These are phyloP conservation scores for Aspergillus vadensis DNA, from an alignment of 2,329 filamentous ascomycete species.

Conservation along the genomic window DNA sequence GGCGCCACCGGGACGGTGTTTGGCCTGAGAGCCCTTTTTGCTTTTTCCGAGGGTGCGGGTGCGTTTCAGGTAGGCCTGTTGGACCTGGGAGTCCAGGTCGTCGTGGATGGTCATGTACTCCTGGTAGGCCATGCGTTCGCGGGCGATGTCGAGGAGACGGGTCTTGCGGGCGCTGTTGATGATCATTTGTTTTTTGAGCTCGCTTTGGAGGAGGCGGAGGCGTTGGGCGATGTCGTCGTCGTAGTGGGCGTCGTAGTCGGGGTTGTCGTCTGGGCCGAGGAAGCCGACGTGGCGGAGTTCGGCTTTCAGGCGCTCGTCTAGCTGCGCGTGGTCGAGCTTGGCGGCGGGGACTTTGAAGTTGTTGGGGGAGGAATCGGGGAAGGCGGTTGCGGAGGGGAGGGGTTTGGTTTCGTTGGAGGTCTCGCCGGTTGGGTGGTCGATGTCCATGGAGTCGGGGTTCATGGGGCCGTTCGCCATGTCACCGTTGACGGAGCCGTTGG, in stretches of 20 bases:
- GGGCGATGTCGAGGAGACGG: slow-evolving; percentile 80
- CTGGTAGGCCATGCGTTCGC: slow-evolving; percentile 92
- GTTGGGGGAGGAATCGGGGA: slow-evolving; percentile 74
- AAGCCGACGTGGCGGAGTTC: slow-evolving; percentile 91
- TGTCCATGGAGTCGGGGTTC: slow-evolving; percentile 53
- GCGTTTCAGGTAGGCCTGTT: slow-evolving; percentile 92
- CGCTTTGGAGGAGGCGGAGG: slow-evolving; percentile 78
- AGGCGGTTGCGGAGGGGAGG: slow-evolving; percentile 71
- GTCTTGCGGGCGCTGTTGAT: slow-evolving; percentile 89
- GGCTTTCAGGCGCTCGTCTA: slow-evolving; percentile 88
- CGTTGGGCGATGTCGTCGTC: slow-evolving; percentile 94
- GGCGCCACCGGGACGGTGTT: slow-evolving; percentile 63
- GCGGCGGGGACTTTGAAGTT: slow-evolving; percentile 77
- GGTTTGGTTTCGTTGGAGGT: slow-evolving; percentile 37
- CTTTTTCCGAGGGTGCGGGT: slow-evolving; percentile 92
- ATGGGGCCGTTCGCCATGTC: slow-evolving; percentile 49
- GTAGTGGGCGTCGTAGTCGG: slow-evolving; percentile 84
- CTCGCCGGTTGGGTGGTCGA: slow-evolving; percentile 49
- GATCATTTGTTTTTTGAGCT: slow-evolving; percentile 79
- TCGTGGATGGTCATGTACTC: slow-evolving; percentile 97
- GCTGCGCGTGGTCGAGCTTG: slow-evolving; percentile 79
- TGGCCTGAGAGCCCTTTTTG: slow-evolving; percentile 76
- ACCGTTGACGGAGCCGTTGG: slow-evolving; percentile 58
- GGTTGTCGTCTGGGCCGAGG: slow-evolving; percentile 67
- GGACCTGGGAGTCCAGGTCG: slow-evolving; percentile 91